Evolutionary conservation across 1,284 basidiomycete species (phyloP), one percentile per base, ranked within the genome.

Genomic region (Cryptococcus sp.): DNA sequence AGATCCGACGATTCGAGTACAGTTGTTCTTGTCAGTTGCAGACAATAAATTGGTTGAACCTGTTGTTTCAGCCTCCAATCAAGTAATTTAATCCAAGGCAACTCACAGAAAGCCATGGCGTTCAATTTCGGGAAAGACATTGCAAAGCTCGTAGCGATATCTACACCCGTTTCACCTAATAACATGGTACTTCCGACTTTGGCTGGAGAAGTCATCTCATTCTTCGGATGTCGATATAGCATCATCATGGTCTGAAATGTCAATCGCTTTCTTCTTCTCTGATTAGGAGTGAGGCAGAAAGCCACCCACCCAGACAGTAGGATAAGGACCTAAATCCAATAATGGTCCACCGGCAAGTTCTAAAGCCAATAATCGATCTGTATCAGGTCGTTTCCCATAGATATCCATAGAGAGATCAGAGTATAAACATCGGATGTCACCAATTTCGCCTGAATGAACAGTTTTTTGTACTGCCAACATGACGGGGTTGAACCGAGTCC

Each of bases 251-350:
- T 50, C 64, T 65, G 46, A 14, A 52, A 15, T 15, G 34, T 8
- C 13, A n/a, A 30, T 15, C 30, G 53, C 34, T 36, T 35, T 30
- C 33, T 37, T n/a, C 13, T 10, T 10, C 23, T 31, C 13, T 38
- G 31, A 32, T 13, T 7, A 10, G 38, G 38, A n/a, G 38, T 10
- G n/a, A 41, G 38, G 38, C 10, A 41, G 38, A n/a, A 41, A 41
- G 38, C 10, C n/a, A 56, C 66, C 57, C 44, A 67, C 70, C 66
- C 65, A 67, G 11, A 67, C 57, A 47, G 67, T 36, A 23, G 64
- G 58, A 59, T 77, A 79, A 32, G 75, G 75, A 52, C 79, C 80
- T 5, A 81, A 56, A 60, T 82, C 80, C 38, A 81, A 67, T 7
- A 81, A 58, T 0, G 75, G 70, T 5, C 80, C 80, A 5, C 80